A percentile compares a stretch with the other conserved stretches of the same genome.
phyloP scores from a whole-genome alignment of 495 filamentous ascomycete genomes.

The Sphaerosporella brunnea region DNA sequence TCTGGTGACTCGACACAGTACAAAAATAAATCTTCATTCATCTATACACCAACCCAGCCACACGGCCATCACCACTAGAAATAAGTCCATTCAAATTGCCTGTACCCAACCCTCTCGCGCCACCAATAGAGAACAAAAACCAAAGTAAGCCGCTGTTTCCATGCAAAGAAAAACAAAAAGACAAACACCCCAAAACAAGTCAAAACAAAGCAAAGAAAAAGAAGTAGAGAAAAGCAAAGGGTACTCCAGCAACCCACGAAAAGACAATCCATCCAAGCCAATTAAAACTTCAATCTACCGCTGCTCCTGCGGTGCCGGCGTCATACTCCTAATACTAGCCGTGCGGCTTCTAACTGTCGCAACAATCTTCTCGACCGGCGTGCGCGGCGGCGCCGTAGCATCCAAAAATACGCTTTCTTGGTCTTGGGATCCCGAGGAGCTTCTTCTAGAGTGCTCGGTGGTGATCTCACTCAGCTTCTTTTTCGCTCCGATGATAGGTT shows the following conservation, averaged over 20 bases:
- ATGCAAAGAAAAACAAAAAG: neutral
- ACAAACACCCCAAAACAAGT: neutral
- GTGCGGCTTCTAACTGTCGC: neutral
- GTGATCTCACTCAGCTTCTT: conserved; percentile 23
- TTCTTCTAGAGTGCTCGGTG: conserved; percentile 15
- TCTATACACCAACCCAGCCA: too few relatives aligned
- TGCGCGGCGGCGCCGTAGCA: neutral
- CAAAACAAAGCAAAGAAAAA: conserved; percentile 2
- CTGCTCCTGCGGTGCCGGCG: neutral
- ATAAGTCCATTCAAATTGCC: too few relatives aligned
- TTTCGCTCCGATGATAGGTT: conserved; percentile 23
- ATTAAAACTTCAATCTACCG: neutral
- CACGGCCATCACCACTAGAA: too few relatives aligned
- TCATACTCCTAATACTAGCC: neutral
- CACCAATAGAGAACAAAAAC: too few relatives aligned
- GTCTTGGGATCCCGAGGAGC: conserved; percentile 11
- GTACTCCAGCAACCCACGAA: neutral
- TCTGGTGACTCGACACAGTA: too few relatives aligned
- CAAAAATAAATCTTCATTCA: too few relatives aligned
- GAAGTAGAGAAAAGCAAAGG: neutral
- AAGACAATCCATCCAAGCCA: neutral
- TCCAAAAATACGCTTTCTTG: neutral
- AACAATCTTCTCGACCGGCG: conserved; percentile 5
- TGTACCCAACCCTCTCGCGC: too few relatives aligned
- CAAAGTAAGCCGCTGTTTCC: too few relatives aligned